Percentiles rank a stretch among this genome's conserved stretches.
Evolutionary conservation across 176 grass and related monocot species (phyloP).

Genomic region (Saccharum spontaneum): DNA sequence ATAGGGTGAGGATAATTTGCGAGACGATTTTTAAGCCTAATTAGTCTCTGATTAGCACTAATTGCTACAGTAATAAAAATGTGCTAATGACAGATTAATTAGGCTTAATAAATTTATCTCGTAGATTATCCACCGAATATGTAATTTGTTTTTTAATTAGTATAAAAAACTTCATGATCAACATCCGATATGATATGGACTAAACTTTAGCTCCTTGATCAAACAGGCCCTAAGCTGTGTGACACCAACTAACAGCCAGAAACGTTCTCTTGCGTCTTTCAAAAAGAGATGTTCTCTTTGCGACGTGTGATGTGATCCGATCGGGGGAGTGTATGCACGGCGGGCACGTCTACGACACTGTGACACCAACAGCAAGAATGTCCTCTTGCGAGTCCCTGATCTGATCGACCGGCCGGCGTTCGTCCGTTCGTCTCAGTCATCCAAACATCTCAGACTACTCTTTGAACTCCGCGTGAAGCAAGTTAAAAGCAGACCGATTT

Average conservation of each 20-base stretch:
- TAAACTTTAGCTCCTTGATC: too few relatives aligned
- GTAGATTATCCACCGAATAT: too few relatives aligned
- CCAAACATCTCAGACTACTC: background rate
- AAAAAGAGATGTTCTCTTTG: background rate
- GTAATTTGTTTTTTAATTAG: too few relatives aligned
- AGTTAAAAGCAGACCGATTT: background rate
- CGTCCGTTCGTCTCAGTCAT: background rate
- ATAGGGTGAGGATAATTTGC: too few relatives aligned
- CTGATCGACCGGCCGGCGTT: background rate
- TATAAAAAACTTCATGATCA: too few relatives aligned
- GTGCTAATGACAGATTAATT: too few relatives aligned
- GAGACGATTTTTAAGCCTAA: too few relatives aligned
- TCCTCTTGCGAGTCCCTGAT: background rate
- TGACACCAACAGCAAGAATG: constrained; percentile 18
- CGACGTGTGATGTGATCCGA: background rate
- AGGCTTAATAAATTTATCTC: too few relatives aligned
- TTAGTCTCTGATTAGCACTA: too few relatives aligned
- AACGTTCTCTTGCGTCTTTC: background rate
- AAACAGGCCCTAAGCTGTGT: too few relatives aligned
- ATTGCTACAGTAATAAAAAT: too few relatives aligned
- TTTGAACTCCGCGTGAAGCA: constrained; percentile 12
- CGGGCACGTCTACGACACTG: constrained; percentile 10
- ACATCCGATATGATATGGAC: too few relatives aligned
- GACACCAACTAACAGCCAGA: background rate
- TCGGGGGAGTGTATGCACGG: background rate